A percentile compares a stretch with the other conserved stretches of the same genome.
These are phyloP conservation scores for Angomonas deanei DNA, from an alignment of 208 protist genomes.

Conservation along the genomic window DNA sequence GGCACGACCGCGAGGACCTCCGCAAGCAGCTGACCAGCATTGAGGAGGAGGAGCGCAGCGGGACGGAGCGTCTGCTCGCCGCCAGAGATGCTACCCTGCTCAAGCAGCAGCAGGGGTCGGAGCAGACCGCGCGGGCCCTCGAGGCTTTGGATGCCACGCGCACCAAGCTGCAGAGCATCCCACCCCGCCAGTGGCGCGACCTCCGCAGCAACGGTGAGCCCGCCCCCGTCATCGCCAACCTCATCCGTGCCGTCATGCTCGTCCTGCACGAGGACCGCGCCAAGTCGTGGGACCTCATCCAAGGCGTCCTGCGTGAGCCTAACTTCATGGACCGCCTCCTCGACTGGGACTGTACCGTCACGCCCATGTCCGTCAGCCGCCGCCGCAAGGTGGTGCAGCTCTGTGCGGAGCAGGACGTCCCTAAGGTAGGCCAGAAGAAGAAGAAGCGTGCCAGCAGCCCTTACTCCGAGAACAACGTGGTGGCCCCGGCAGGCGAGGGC, in stretches of 20 bases:
- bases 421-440: not conserved
- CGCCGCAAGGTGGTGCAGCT: conserved; percentile 43
- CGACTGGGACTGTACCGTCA: conserved; percentile 57
- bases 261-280: conserved; percentile 61
- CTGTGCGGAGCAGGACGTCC: conserved; percentile 15
- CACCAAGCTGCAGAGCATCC: conserved; percentile 23
- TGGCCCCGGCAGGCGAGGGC: conserved; percentile 8
- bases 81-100: conserved; percentile 40
- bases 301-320: conserved; percentile 39
- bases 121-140: conserved; percentile 25
- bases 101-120: conserved; percentile 30
- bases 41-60: conserved; percentile 36
- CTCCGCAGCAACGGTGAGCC: conserved; percentile 29
- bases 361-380: conserved; percentile 47
- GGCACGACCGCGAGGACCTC: conserved; percentile 49
- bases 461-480: not conserved
- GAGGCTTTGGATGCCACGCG: conserved; percentile 45
- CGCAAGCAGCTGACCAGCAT: conserved; percentile 34
- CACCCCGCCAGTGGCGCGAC: conserved; percentile 47
- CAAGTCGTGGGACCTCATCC: conserved; percentile 47
- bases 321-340: conserved; percentile 63
- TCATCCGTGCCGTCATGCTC: conserved; percentile 57
- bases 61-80: conserved; percentile 39
- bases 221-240: conserved; percentile 16
- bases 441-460: not conserved